Conservation (phyloP, 2,329 filamentous ascomycete genomes). For the Gaeumannomyces tritici region DNA sequence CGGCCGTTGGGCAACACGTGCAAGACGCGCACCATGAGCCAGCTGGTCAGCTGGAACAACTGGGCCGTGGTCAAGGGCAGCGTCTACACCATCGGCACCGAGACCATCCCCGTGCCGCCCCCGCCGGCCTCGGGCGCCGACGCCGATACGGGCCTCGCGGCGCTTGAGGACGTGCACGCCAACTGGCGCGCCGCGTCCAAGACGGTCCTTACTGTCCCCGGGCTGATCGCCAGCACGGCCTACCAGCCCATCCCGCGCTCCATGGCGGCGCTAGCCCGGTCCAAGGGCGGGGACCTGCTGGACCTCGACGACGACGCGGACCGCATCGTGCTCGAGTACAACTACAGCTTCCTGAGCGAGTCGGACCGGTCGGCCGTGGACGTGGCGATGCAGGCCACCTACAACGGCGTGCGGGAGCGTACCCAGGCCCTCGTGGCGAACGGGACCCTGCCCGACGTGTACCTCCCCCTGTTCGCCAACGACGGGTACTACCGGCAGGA, state of each 20-base stretch:
- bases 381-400: slow-evolving; percentile 23
- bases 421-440: slow-evolving; percentile 20
- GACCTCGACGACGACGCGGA: slow-evolving; percentile 27
- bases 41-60: slow-evolving; percentile 17
- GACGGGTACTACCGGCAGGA: slow-evolving; percentile 31
- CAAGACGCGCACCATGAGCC: slow-evolving; percentile 11
- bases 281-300: slow-evolving; percentile 26
- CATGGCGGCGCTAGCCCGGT: slow-evolving; percentile 20
- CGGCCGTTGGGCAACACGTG: slow-evolving; percentile 26
- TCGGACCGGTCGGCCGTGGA: slow-evolving; percentile 21
- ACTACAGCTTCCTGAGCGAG: slow-evolving; percentile 26
- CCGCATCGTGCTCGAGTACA: slow-evolving; percentile 31
- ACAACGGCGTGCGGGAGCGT: slow-evolving; percentile 20
- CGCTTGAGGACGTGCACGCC: slow-evolving; percentile 10
- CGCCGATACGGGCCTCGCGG: slow-evolving; percentile 3
- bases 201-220: slow-evolving; percentile 6
- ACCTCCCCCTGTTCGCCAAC: slow-evolving; percentile 33
- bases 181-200: slow-evolving; percentile 11
- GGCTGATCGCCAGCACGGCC: slow-evolving; percentile 12
- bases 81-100: slow-evolving; percentile 15
- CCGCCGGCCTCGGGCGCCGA: background rate
- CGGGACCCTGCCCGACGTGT: slow-evolving; percentile 22
- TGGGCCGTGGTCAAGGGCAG: slow-evolving; percentile 12
- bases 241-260: slow-evolving; percentile 22
- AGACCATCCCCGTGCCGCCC: slow-evolving; percentile 13